Conservation (phyloP, 73 alveolate genomes). For the Uronychia binucleata region DNA sequence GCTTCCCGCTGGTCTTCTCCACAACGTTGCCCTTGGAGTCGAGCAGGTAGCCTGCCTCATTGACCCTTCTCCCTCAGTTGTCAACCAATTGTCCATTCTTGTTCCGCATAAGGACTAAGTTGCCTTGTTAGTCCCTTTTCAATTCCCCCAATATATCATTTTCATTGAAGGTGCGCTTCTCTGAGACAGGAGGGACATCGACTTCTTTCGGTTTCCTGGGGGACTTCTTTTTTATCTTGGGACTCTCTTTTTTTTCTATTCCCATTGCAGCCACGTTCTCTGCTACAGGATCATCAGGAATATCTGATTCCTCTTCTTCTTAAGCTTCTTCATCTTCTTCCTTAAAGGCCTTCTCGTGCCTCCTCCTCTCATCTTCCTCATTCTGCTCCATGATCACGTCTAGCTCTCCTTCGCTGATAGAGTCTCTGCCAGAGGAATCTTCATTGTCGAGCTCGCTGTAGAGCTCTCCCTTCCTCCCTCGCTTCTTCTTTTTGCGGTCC, state of each 20-base stretch:
- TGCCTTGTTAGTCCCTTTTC: conserved; percentile 55
- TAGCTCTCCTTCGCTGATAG: conserved; percentile 39
- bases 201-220: conserved; percentile 22
- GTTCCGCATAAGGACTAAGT: conserved; percentile 24
- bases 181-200: conserved; percentile 32
- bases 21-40: conserved; percentile 50
- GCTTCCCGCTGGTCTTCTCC: conserved; percentile 15
- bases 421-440: conserved; percentile 47
- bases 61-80: conserved; percentile 49
- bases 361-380: conserved; percentile 24
- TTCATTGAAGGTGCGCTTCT: conserved; percentile 54
- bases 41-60: conserved; percentile 56
- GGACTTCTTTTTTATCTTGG: neutral
- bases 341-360: neutral
- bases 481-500: conserved; percentile 16
- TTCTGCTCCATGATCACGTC: conserved; percentile 48
- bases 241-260: conserved; percentile 3
- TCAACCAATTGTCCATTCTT: conserved; percentile 46
- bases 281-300: neutral
- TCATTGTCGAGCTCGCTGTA: conserved; percentile 50
- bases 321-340: conserved; percentile 13
- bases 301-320: conserved; percentile 10
- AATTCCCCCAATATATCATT: conserved; percentile 55
- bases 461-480: conserved; percentile 51
- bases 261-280: neutral